phyloP scores from a whole-genome alignment of 768 basidiomycete species.

The Amanita thiersii region DNA sequence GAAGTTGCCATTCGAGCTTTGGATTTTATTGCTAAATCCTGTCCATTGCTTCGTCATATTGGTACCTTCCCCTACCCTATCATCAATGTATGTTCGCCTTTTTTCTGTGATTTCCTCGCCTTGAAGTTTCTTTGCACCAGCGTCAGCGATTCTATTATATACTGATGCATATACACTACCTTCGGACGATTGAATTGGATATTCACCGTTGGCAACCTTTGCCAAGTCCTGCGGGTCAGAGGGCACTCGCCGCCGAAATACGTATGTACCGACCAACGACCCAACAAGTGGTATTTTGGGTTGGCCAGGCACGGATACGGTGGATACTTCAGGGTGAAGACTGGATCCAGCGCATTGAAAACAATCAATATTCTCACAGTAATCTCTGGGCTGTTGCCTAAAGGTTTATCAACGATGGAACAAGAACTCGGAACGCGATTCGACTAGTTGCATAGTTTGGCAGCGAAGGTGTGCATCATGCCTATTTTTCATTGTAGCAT shows the following conservation, averaged over 20 bases:
- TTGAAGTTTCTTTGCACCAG: slow-evolving; percentile 12
- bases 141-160: slow-evolving; percentile 19
- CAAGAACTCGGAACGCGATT: too few species aligned
- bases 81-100: slow-evolving; percentile 15
- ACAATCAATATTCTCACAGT: slow-evolving; percentile 2
- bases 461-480: not conserved
- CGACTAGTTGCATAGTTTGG: too few species aligned
- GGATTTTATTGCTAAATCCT: slow-evolving; percentile 13
- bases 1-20: slow-evolving; percentile 15
- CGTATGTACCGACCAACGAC: slow-evolving; percentile 22
- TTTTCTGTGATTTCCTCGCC: not conserved
- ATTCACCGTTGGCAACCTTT: slow-evolving; percentile 21
- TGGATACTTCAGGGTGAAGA: slow-evolving; percentile 14
- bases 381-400: slow-evolving; percentile 3
- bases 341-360: slow-evolving; percentile 7
- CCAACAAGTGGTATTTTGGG: slow-evolving; percentile 22
- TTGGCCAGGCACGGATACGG: slow-evolving; percentile 15
- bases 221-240: slow-evolving; percentile 17
- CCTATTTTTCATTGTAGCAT: not conserved
- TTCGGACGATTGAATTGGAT: slow-evolving; percentile 25
- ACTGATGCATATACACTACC: slow-evolving; percentile 19
- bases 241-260: slow-evolving; percentile 24
- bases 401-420: too few species aligned
- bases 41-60: slow-evolving; percentile 19
- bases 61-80: slow-evolving; percentile 23